Evolutionary conservation across 305 asterid species (phyloP).

Genomic region (Rubia tinctorum): DNA sequence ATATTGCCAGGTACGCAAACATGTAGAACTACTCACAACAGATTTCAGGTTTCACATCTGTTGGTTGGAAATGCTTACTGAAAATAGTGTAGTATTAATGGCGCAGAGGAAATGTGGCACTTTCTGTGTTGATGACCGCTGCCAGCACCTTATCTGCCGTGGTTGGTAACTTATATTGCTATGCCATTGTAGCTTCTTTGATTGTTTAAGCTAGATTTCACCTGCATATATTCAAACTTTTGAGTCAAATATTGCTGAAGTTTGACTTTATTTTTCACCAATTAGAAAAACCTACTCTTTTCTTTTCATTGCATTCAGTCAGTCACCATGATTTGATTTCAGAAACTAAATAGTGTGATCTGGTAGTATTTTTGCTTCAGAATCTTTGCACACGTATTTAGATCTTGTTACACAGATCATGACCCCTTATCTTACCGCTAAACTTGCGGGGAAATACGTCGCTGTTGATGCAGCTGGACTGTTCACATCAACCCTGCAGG

Average conservation of each 20-base stretch:
- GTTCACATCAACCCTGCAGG: conserved; percentile 92
- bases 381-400: background rate
- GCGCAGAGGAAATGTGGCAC: conserved; percentile 91
- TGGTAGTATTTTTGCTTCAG: background rate
- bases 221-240: background rate
- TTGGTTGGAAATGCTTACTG: conserved; percentile 28
- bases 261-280: background rate
- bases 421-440: conserved; percentile 91
- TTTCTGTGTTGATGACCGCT: conserved; percentile 98
- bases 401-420: conserved; percentile 57
- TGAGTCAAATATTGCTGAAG: background rate
- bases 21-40: background rate
- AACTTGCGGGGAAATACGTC: conserved; percentile 89
- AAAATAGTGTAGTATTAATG: conserved; percentile 8
- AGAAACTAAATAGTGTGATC: background rate
- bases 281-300: background rate
- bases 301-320: background rate
- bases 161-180: conserved; percentile 50
- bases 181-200: background rate
- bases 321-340: too few relatives aligned
- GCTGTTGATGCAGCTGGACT: conserved; percentile 84
- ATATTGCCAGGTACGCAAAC: conserved; percentile 77
- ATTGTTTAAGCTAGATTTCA: background rate
- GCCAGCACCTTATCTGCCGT: conserved; percentile 87
- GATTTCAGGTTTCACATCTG: conserved; percentile 15